Evolutionary conservation across 352 stramenopile species (phyloP).

Genomic region (Globisporangium perplexum): DNA sequence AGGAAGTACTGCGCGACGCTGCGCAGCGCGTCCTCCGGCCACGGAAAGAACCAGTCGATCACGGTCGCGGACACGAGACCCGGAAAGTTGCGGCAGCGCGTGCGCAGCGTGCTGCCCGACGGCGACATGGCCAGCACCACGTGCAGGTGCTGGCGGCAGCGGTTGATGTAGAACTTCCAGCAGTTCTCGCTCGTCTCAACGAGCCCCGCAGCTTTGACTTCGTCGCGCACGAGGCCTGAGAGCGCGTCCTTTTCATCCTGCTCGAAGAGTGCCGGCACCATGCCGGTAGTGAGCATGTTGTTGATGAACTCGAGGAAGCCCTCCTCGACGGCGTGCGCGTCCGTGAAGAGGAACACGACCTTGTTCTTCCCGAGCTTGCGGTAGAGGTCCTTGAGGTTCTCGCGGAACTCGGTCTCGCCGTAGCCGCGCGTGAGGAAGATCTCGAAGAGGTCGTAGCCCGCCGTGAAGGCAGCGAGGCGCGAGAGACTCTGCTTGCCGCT

Average conservation of each 20-base stretch:
- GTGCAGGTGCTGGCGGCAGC: constrained; percentile 93
- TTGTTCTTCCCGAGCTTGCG: constrained; percentile 76
- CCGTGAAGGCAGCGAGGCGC: constrained; percentile 88
- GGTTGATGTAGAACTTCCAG: constrained; percentile 93
- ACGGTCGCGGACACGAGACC: constrained; percentile 90
- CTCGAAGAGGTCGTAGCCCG: constrained; percentile 93
- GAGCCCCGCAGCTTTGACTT: constrained; percentile 86
- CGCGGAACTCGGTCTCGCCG: constrained; percentile 90
- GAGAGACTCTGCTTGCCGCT: constrained; percentile 94
- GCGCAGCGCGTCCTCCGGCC: constrained; percentile 90
- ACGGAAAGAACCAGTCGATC: constrained; percentile 97
- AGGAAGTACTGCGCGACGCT: constrained; percentile 94
- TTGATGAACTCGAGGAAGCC: constrained; percentile 97
- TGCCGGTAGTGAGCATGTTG: constrained; percentile 95
- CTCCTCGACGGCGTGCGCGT: constrained; percentile 94
- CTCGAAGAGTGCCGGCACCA: constrained; percentile 92
- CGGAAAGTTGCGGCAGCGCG: constrained; percentile 93
- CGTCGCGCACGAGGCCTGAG: constrained; percentile 72
- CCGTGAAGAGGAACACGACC: constrained; percentile 96
- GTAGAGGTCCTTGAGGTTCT: constrained; percentile 94
- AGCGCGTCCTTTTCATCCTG: constrained; percentile 89
- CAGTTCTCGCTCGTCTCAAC: constrained; percentile 92
- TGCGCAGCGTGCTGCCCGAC: constrained; percentile 90
- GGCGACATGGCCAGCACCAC: constrained; percentile 94
- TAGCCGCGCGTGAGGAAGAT: constrained; percentile 93